Evolutionary conservation across 176 grass and related monocot genomes (phyloP), one percentile per base, ranked within the genome.

Genomic region (Puya raimondii): DNA sequence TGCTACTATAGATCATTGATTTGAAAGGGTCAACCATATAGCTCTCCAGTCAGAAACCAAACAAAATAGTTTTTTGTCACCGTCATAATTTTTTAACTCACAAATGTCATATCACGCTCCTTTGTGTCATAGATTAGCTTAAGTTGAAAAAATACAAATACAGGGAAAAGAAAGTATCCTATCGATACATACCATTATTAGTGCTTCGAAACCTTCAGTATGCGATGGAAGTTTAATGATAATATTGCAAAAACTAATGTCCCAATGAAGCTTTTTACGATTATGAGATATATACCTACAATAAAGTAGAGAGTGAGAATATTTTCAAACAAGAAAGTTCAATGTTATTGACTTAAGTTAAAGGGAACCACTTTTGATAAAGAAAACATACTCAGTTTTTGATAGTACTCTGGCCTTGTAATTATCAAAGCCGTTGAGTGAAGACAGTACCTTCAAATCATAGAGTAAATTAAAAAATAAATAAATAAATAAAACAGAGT

Each of bases 341-440:
- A 63, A 48, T 26, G 53, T 64, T 57, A 65, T 64, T 66, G 50
- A 61, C 79, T 78, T 25, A 15, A 47, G 7, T 13, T 33, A 12
- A 50, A 65, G 27, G 65, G 78, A 76, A 64, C 16, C 0, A 13
- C 51, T 53, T 53, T 53, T 75, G 17, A 20, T 29, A 64, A 53
- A 25, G 27, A 74, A 18, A 73, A 76, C 71, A 78, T 82, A 96
- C 93, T 92, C 72, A 56, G 88, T 51, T 96, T 96, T 96, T 51
- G 81, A 85, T 20, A 92, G 49, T 74, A 96, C 71, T 82, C 88
- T 88, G 74, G 88, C 82, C 66, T 72, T 74, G 63, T 77, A 83
- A 81, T 83, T 87, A 65, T 87, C 77, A 58, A 96, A 77, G 63
- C 69, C 50, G 77, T 87, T 96, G 71, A 96, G 78, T 77, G 93